Conservation (phyloP, 768 basidiomycete genomes). For the Phaffia tasmanica region DNA sequence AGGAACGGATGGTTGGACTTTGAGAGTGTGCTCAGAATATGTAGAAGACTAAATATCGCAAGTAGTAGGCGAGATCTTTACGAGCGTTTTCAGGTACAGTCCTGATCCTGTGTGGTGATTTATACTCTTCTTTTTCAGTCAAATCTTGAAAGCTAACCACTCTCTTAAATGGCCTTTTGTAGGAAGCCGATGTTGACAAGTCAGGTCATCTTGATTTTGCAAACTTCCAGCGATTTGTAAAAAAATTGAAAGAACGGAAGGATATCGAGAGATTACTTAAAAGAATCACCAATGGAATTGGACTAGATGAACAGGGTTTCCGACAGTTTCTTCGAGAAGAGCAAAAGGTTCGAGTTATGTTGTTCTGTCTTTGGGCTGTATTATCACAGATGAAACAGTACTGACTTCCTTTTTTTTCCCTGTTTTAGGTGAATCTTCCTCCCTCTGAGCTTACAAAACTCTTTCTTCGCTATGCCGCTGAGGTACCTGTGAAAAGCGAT, state of each 20-base stretch:
- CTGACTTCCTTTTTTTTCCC: neutral
- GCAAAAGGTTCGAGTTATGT: slow-evolving; percentile 44
- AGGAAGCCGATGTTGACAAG: slow-evolving; percentile 55
- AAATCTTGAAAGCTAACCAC: neutral
- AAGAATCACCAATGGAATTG: neutral
- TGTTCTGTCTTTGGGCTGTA: neutral
- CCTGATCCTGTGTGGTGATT: too few relatives aligned
- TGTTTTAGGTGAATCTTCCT: slow-evolving; percentile 8
- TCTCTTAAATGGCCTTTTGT: neutral
- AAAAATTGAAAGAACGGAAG: slow-evolving; percentile 66
- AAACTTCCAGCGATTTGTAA: slow-evolving; percentile 73
- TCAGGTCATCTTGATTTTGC: slow-evolving; percentile 59
- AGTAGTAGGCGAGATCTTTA: slow-evolving; percentile 16
- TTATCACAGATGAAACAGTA: neutral
- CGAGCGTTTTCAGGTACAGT: slow-evolving; percentile 16
- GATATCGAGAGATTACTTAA: slow-evolving; percentile 55
- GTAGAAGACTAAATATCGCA: slow-evolving; percentile 22
- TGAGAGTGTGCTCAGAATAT: slow-evolving; percentile 19
- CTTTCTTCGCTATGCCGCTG: slow-evolving; percentile 14
- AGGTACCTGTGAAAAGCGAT: neutral
- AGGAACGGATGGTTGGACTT: slow-evolving; percentile 25
- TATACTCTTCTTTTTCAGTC: too few relatives aligned
- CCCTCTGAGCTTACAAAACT: slow-evolving; percentile 4
- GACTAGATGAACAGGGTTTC: slow-evolving; percentile 42
- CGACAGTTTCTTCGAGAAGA: slow-evolving; percentile 45